Evolutionary conservation across 2,329 filamentous ascomycete species (phyloP).

Genomic region (Penicillium sp.): DNA sequence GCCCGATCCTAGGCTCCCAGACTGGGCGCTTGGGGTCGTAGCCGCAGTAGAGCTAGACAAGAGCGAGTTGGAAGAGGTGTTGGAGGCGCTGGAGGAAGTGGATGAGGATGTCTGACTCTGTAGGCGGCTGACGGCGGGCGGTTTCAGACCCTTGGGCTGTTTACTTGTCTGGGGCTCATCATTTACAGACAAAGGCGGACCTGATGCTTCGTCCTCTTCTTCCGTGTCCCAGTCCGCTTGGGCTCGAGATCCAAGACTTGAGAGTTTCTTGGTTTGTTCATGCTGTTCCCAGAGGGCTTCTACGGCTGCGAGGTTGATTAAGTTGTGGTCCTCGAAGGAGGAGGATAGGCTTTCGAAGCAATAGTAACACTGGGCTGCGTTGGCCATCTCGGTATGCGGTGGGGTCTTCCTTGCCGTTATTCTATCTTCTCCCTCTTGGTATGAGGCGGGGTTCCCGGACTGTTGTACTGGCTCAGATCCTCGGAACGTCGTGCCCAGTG

Average conservation of each 20-base stretch:
- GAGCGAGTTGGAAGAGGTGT: conserved; percentile 48
- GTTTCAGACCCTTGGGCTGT: conserved; percentile 26
- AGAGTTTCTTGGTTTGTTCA: conserved; percentile 42
- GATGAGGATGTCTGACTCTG: conserved; percentile 39
- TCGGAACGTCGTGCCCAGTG: not conserved
- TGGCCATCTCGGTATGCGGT: conserved; percentile 65
- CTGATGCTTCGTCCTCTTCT: conserved; percentile 27
- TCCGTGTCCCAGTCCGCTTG: conserved; percentile 27
- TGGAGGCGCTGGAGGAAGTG: conserved; percentile 48
- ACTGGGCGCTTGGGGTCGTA: conserved; percentile 49
- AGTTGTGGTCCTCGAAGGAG: conserved; percentile 67
- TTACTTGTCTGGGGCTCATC: conserved; percentile 25
- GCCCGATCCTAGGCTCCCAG: conserved; percentile 20
- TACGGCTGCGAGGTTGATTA: conserved; percentile 67
- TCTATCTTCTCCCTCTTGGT: not conserved
- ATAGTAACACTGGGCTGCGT: conserved; percentile 79
- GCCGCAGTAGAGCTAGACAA: conserved; percentile 41
- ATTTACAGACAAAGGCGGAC: conserved; percentile 14
- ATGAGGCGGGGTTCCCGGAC: not conserved
- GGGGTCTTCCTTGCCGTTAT: not conserved
- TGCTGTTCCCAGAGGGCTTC: conserved; percentile 67
- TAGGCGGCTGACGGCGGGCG: conserved; percentile 35
- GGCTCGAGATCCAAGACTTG: conserved; percentile 28
- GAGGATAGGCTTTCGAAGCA: conserved; percentile 88
- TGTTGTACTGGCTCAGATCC: conserved; percentile 5